phyloP scores from a whole-genome alignment of 2,329 filamentous ascomycete genomes.

The Phyllosticta paracitricarpa region DNA sequence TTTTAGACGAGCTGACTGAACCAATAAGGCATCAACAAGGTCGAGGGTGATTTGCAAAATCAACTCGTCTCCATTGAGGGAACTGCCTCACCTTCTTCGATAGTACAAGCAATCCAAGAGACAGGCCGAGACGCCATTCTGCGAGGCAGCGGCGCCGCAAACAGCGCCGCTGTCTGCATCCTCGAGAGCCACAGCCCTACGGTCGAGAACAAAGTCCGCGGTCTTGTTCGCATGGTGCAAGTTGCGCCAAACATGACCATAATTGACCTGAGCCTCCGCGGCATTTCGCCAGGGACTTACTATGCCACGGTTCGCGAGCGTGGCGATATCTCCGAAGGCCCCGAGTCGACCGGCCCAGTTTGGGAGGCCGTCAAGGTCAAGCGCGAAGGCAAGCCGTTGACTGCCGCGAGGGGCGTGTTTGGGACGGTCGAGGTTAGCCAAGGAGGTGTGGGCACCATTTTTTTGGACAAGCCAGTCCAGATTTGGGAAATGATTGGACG shows the following conservation, averaged over 20 bases:
- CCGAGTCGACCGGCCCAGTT: slow-evolving; percentile 70
- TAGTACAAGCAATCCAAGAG: slow-evolving; percentile 77
- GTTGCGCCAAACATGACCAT: slow-evolving; percentile 69
- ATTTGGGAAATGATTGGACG: slow-evolving; percentile 96
- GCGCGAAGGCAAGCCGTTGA: slow-evolving; percentile 22
- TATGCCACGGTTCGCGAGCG: slow-evolving; percentile 74
- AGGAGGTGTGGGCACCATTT: slow-evolving; percentile 66
- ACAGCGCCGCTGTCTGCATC: slow-evolving; percentile 90
- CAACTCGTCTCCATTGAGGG: slow-evolving; percentile 81
- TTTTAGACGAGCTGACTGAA: slow-evolving; percentile 1
- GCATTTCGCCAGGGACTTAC: slow-evolving; percentile 72
- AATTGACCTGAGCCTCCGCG: slow-evolving; percentile 77
- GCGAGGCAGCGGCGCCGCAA: slow-evolving; percentile 73
- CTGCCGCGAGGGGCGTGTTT: slow-evolving; percentile 49
- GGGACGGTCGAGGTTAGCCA: slow-evolving; percentile 66
- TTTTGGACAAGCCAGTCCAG: slow-evolving; percentile 71
- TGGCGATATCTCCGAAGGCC: slow-evolving; percentile 77
- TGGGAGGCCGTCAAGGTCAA: slow-evolving; percentile 52
- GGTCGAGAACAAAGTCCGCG: slow-evolving; percentile 62
- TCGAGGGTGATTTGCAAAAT: slow-evolving; percentile 71
- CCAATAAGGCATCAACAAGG: slow-evolving; percentile 62
- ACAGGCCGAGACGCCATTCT: slow-evolving; percentile 92
- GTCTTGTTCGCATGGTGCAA: slow-evolving; percentile 88
- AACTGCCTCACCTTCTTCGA: slow-evolving; percentile 81
- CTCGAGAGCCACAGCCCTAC: slow-evolving; percentile 67